phyloP scores from a whole-genome alignment of 805 yeast species.

The Lipomyces anomalus region DNA sequence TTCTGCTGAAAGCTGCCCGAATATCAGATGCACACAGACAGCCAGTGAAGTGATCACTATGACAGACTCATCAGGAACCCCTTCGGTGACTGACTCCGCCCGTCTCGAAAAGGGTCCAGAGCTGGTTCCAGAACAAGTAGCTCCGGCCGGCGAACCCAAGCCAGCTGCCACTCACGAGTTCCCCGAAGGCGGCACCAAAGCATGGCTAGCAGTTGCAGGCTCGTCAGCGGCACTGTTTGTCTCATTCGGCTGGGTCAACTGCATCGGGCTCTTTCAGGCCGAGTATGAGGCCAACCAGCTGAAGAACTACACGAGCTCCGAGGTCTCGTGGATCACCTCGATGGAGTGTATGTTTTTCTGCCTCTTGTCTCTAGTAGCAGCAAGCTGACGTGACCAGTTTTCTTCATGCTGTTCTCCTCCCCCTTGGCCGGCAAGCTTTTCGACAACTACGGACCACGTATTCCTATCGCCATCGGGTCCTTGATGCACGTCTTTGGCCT shows the following conservation, averaged over 20 bases:
- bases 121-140: too few relatives aligned
- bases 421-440: conserved; percentile 18
- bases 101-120: too few relatives aligned
- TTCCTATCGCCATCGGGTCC: conserved; percentile 23
- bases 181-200: conserved; percentile 53
- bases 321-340: conserved; percentile 35
- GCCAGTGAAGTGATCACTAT: too few relatives aligned
- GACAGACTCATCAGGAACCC: too few relatives aligned
- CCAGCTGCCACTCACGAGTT: too few relatives aligned
- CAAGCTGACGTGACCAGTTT: conserved; percentile 23
- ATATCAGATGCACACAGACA: too few relatives aligned
- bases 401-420: conserved; percentile 18
- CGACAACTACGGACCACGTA: conserved; percentile 24
- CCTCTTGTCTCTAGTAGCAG: conserved; percentile 26
- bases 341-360: conserved; percentile 30
- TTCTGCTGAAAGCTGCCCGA: too few relatives aligned
- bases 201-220: conserved; percentile 51
- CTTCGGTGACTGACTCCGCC: too few relatives aligned
- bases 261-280: conserved; percentile 29
- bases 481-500: conserved; percentile 28
- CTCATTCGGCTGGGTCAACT: conserved; percentile 48
- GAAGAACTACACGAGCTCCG: conserved; percentile 24
- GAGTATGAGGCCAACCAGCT: conserved; percentile 29
- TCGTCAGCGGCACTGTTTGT: conserved; percentile 53
- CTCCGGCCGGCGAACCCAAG: too few relatives aligned